Evolutionary conservation across 768 basidiomycete species (phyloP), one percentile per base, ranked within the genome.

Genomic region (Clitopilus hobsonii): DNA sequence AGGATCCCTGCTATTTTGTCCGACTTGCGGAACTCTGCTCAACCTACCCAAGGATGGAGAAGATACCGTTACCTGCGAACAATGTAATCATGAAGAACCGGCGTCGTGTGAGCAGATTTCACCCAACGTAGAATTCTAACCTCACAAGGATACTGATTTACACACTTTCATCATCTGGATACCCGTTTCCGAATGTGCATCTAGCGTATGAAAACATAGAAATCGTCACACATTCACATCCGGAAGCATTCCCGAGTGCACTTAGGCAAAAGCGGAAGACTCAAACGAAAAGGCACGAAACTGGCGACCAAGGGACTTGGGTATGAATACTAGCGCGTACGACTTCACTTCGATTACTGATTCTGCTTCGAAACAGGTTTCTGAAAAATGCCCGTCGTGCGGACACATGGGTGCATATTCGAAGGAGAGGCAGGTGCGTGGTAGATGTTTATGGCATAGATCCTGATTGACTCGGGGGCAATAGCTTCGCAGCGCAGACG

Each of bases 1-100:
- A 89, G 97, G 96, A 52, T 95, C 94, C 1, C 77, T 98, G 23
- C 75, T 98, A 36, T 98, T 99, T 73, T 99, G 97, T 72, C 92
- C 93, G 1, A 78, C 84, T 56, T 99, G 97, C 61, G 94, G 94
- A 13, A 96, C 92, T 0, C 75, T 99, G 30, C 85, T 98, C 13
- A 83, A 86, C 59, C 71, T 94, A 20, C 97, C 97, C 0, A 74
- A 74, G 61, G 88, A 86, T 45, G 84, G 86, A 41, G 86, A 92
- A 61, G 75, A 78, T 48, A 73, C 73, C n/a, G 88, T 98, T 26
- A 73, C 69, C 3, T 99, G 97, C 72, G 91, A 92, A 66, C 92
- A 94, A 65, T 99, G 96, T 68, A 83, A 80, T 1, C 85, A 90
- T 61, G 76, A 84, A 53, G 96, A 98, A 65, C 91, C 92, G 14